Conservation (phyloP, 257 asterid species). For the Fraxinus americana region DNA sequence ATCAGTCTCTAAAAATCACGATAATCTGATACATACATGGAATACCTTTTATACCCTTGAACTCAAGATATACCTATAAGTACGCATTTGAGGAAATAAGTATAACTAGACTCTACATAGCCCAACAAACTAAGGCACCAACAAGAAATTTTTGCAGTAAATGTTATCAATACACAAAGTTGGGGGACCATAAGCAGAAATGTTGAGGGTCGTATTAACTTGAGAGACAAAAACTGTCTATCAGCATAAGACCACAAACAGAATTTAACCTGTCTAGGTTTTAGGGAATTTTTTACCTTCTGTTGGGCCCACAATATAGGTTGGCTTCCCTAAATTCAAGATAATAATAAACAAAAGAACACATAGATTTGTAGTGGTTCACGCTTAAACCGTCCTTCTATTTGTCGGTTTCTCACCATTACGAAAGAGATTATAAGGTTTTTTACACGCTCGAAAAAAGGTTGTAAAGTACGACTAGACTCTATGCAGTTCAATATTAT, state of each 20-base stretch:
- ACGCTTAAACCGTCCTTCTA: neutral
- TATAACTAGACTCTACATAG: too few species aligned
- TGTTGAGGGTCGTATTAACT: neutral
- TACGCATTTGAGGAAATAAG: too few species aligned
- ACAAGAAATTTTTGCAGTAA: neutral
- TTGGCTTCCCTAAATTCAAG: neutral
- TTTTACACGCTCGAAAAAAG: neutral
- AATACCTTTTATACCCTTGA: too few species aligned
- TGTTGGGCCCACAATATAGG: neutral
- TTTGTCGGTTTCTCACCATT: neutral
- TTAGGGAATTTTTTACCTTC: constrained; percentile 2
- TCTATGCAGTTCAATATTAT: neutral
- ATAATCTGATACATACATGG: too few species aligned
- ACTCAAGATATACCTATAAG: too few species aligned
- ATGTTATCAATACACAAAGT: neutral
- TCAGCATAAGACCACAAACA: constrained; percentile 8
- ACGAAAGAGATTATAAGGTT: too few species aligned
- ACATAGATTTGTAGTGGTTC: too few species aligned
- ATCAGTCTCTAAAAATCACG: too few species aligned
- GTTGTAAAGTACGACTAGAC: neutral
- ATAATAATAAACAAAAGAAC: too few species aligned
- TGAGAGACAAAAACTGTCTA: too few species aligned
- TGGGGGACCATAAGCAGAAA: constrained; percentile 12
- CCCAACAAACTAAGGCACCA: neutral
- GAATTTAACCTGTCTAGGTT: neutral